Conservation (phyloP, 2,329 filamentous ascomycete species). For the Pseudocercospora eumusae region DNA sequence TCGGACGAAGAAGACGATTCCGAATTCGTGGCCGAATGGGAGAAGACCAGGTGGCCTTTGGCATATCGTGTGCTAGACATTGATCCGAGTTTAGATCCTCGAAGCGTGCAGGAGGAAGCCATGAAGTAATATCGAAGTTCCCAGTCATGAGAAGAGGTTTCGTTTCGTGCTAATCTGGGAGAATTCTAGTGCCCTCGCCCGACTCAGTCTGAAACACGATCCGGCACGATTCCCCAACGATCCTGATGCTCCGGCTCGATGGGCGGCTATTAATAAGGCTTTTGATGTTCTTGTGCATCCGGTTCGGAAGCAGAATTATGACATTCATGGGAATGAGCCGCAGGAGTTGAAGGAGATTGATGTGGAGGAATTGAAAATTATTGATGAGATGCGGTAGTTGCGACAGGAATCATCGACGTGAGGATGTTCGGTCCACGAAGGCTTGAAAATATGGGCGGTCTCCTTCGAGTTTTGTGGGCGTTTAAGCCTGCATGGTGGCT, state of each 20-base stretch:
- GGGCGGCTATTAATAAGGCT: conserved; percentile 32
- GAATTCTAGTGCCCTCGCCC: conserved; percentile 22
- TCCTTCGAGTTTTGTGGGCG: neutral
- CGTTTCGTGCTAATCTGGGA: neutral
- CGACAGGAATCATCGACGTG: no score
- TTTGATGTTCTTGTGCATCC: conserved; percentile 29
- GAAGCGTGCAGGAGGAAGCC: conserved; percentile 20
- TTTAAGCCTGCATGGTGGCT: neutral
- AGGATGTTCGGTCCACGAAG: no score
- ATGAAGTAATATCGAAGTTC: conserved; percentile 22
- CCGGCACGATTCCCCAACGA: conserved; percentile 31
- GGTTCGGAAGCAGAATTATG: conserved; percentile 27
- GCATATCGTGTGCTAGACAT: conserved; percentile 34
- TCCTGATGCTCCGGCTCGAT: conserved; percentile 29
- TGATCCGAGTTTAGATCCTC: conserved; percentile 24
- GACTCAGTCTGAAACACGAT: conserved; percentile 26
- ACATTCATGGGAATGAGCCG: conserved; percentile 24
- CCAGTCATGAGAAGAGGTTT: neutral
- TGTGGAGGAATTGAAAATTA: conserved; percentile 20
- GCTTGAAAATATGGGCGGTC: neutral
- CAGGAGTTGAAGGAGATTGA: conserved; percentile 24
- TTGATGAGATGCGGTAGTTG: conserved; percentile 10
- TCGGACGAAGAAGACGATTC: conserved; percentile 18
- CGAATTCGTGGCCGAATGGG: conserved; percentile 12
- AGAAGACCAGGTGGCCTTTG: conserved; percentile 27